Evolutionary conservation across 139 green algal genomes (phyloP), one percentile per base, ranked within the genome.

Genomic region (Microglena sp.): DNA sequence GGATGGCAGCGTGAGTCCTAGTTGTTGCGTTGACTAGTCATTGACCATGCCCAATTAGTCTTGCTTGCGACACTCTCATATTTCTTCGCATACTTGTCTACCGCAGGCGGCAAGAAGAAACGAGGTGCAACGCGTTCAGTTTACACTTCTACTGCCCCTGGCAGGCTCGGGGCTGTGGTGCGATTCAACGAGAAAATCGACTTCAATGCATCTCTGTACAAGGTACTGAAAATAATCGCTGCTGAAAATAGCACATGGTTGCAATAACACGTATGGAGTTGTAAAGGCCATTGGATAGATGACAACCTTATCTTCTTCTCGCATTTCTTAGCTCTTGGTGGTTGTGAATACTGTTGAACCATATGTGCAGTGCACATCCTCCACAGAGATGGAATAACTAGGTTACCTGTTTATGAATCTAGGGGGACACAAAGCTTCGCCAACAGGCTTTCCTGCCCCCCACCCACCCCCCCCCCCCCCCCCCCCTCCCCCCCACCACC

Each of bases 121-220:
- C 68, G 80, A 0, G 80, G 80, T 4, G 77, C 77, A 0, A 87
- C 80, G 3, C 72, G 68, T 33, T 75, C 72, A 0, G 67, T 84
- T 4, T 79, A 75, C 27, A 56, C 64, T 33, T 60, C 72, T 35
- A 58, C 55, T 43, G 63, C 68, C n/a, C 60, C 71, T 1, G 77
- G 74, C 5, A 67, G 73, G 31, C 53, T 79, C 7, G 80, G 80
- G 2, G 70, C 64, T 2, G 66, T 82, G 5, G 77, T 84, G 27
- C 59, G 77, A 24, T 79, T 87, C 71, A 82, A 87, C 22, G 80
- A 87, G 45, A 73, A 72, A 31, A 82, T 87, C 35, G 66, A 78
- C 26, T 54, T 87, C 27, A 64, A 55, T 0, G 75, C 77, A 24
- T 80, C 80, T 5, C 69, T 87, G 4, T 87, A 84, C 69, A 83